phyloP scores from a whole-genome alignment of 108 stramenopile genomes.

The Conticribra guillardii region DNA sequence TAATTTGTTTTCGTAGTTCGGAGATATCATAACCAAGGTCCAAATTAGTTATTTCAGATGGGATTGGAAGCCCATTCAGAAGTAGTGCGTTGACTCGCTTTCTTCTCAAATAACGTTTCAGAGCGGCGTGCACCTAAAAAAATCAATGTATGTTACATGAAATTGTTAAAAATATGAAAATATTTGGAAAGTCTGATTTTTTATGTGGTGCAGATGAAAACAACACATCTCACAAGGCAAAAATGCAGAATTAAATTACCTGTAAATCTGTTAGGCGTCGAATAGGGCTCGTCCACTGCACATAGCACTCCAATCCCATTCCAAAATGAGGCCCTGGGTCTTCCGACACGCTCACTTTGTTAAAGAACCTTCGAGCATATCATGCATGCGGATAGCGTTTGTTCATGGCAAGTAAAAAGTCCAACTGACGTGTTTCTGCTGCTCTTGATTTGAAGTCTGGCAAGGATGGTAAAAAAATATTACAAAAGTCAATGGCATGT shows the following conservation, averaged over 20 bases:
- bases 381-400: conserved; percentile 77
- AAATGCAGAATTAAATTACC: conserved; percentile 8
- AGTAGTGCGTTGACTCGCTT: conserved; percentile 59
- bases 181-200: conserved; percentile 13
- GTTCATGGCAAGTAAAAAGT: conserved; percentile 61
- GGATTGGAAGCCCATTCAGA: conserved; percentile 46
- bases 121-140: conserved; percentile 63
- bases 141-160: no score
- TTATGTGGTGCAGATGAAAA: background rate
- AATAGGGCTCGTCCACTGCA: conserved; percentile 86
- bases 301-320: conserved; percentile 76
- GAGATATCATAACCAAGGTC: conserved; percentile 62
- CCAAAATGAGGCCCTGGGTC: conserved; percentile 66
- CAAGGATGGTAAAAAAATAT: background rate
- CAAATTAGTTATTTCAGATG: conserved; percentile 38
- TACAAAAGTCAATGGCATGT: background rate
- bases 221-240: background rate
- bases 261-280: conserved; percentile 65
- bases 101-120: conserved; percentile 80
- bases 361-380: conserved; percentile 78
- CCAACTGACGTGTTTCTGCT: conserved; percentile 51
- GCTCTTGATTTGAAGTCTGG: conserved; percentile 57
- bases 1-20: background rate
- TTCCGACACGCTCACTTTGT: conserved; percentile 59
- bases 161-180: no score